Conservation (phyloP, 768 basidiomycete genomes). For the Nidula microcarpa region DNA sequence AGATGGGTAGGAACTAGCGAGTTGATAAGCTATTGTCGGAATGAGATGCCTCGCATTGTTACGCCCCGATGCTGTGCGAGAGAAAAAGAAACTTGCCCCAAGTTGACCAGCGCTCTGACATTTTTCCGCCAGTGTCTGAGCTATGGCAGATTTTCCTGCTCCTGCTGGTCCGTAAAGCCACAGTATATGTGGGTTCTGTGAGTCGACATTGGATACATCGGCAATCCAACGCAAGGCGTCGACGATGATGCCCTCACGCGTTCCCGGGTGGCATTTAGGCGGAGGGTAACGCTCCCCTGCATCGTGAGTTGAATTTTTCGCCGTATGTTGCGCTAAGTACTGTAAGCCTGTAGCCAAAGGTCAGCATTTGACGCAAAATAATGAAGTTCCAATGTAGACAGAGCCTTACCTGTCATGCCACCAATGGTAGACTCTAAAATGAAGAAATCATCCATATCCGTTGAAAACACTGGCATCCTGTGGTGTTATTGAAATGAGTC, state of each 20-base stretch:
- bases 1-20: not conserved
- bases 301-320: not conserved
- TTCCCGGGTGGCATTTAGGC: conserved; percentile 2
- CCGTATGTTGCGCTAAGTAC: too few relatives aligned
- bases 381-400: too few relatives aligned
- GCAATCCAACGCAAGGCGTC: not conserved
- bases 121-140: conserved; percentile 2
- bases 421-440: too few relatives aligned
- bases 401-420: too few relatives aligned
- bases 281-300: not conserved
- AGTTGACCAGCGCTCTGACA: not conserved
- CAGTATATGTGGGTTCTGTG: not conserved
- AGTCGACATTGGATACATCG: not conserved
- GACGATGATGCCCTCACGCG: not conserved
- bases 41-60: not conserved
- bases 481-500: too few relatives aligned
- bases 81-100: conserved; percentile 6
- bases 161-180: conserved; percentile 7
- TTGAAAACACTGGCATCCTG: too few relatives aligned
- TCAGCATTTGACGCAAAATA: too few relatives aligned
- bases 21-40: conserved; percentile 4
- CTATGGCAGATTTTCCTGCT: conserved; percentile 5
- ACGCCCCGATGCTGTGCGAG: not conserved
- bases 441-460: too few relatives aligned
- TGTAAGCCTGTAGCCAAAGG: too few relatives aligned